A percentile compares a stretch with the other conserved stretches of the same genome.
Evolutionary conservation across 306 rosid species (phyloP).

Genomic region (Clitoria ternatea): DNA sequence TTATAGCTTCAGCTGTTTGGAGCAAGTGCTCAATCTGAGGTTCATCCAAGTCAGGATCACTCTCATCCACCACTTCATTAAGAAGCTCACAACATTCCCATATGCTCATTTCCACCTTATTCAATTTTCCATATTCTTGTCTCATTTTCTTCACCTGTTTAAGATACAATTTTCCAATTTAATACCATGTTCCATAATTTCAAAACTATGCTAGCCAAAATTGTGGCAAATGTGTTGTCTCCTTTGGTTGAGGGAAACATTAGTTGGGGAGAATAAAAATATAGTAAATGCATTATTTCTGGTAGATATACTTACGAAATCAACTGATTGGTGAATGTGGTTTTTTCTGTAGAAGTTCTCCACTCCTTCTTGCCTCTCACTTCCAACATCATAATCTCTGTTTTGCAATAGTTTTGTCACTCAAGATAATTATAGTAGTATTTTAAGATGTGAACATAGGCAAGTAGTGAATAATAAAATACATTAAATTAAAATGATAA

Average conservation of each 20-base stretch:
- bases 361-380: constrained; percentile 61
- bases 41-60: constrained; percentile 85
- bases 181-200: neutral
- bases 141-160: constrained; percentile 74
- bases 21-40: constrained; percentile 78
- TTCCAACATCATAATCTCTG: constrained; percentile 61
- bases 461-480: too few relatives aligned
- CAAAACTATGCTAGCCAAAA: neutral
- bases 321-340: constrained; percentile 60
- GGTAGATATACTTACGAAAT: constrained; percentile 46
- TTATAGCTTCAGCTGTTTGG: constrained; percentile 80
- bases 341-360: constrained; percentile 62
- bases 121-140: constrained; percentile 55
- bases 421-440: neutral
- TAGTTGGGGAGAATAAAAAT: too few relatives aligned
- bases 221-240: neutral
- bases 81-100: constrained; percentile 89
- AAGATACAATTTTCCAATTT: neutral
- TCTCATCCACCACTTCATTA: constrained; percentile 76
- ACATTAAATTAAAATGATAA: too few relatives aligned
- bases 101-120: constrained; percentile 71
- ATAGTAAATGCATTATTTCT: neutral
- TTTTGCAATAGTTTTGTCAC: neutral
- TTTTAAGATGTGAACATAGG: neutral
- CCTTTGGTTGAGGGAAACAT: neutral